phyloP scores from a whole-genome alignment of 2,329 filamentous ascomycete genomes.

The Sclerotinia subarctica region DNA sequence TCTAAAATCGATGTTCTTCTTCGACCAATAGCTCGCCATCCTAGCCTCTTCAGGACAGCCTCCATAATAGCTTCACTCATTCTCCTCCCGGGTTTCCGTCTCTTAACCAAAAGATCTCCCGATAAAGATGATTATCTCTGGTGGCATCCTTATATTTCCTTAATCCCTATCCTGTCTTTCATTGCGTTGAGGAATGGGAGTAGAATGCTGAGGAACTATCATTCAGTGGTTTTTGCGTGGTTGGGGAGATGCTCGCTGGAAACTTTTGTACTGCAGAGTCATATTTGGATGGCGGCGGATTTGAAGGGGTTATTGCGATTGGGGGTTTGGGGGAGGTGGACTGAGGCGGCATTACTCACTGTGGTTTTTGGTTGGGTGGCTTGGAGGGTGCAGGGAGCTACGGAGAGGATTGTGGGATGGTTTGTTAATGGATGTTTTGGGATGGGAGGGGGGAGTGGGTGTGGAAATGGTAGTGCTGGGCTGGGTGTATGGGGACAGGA shows the following conservation, averaged over 20 bases:
- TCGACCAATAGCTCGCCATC: slow-evolving; percentile 22
- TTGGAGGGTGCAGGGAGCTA: slow-evolving; percentile 41
- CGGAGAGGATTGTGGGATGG: slow-evolving; percentile 41
- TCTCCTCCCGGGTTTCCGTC: slow-evolving; percentile 30
- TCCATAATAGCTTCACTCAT: slow-evolving; percentile 27
- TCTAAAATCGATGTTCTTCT: slow-evolving; percentile 29
- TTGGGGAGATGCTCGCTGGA: slow-evolving; percentile 57
- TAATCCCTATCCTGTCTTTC: slow-evolving; percentile 52
- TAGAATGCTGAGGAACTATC: slow-evolving; percentile 42
- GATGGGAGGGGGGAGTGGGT: slow-evolving; percentile 23
- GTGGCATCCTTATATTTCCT: slow-evolving; percentile 53
- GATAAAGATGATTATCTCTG: slow-evolving; percentile 47
- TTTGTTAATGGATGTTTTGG: slow-evolving; percentile 35
- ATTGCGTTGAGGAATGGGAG: slow-evolving; percentile 51
- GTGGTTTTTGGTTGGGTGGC: slow-evolving; percentile 45
- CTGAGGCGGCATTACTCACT: slow-evolving; percentile 43
- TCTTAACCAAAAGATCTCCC: slow-evolving; percentile 28
- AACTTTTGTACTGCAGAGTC: slow-evolving; percentile 58
- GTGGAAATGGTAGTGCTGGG: slow-evolving; percentile 39
- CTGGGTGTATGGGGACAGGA: slow-evolving; percentile 23
- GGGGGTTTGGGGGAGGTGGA: slow-evolving; percentile 36
- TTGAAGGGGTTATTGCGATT: slow-evolving; percentile 49
- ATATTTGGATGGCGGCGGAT: slow-evolving; percentile 60
- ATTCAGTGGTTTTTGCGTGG: slow-evolving; percentile 50
- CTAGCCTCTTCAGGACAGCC: slow-evolving; percentile 21